Conservation (phyloP, 78 protist species). For the Tieghemostelium lacteum region DNA sequence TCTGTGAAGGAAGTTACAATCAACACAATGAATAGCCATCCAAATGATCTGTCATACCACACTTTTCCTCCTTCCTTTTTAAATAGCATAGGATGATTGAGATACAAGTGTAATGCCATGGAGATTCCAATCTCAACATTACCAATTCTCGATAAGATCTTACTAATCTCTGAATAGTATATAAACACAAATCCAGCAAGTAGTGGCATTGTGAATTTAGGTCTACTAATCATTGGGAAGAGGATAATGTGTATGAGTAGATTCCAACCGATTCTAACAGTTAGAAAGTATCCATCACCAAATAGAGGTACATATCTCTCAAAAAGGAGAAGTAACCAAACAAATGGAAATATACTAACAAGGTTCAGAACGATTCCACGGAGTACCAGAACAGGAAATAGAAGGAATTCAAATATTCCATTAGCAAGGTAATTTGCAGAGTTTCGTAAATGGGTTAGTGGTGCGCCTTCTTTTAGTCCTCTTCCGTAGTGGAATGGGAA, state of each 20-base stretch:
- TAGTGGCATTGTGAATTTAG: constrained; percentile 58
- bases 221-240: constrained; percentile 61
- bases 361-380: constrained; percentile 72
- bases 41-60: constrained; percentile 72
- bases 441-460: constrained; percentile 66
- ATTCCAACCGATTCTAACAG: constrained; percentile 57
- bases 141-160: constrained; percentile 9
- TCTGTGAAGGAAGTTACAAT: constrained; percentile 41
- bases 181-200: constrained; percentile 8
- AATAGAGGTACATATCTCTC: constrained; percentile 57
- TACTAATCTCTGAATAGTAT: constrained; percentile 24
- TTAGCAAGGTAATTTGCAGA: constrained; percentile 74
- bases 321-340: constrained; percentile 45
- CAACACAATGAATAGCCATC: constrained; percentile 60
- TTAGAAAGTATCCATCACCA: constrained; percentile 50
- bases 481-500: constrained; percentile 74
- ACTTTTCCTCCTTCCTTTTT: constrained; percentile 67
- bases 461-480: constrained; percentile 67
- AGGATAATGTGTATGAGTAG: constrained; percentile 46
- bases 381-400: constrained; percentile 55
- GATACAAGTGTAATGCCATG: constrained; percentile 20
- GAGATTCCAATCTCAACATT: constrained; percentile 43
- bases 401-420: constrained; percentile 63
- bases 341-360: constrained; percentile 65
- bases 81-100: constrained; percentile 58